These are phyloP conservation scores for Staphylotrichum tortipilum DNA, from an alignment of 495 filamentous ascomycete genomes.

Conservation along the genomic window DNA sequence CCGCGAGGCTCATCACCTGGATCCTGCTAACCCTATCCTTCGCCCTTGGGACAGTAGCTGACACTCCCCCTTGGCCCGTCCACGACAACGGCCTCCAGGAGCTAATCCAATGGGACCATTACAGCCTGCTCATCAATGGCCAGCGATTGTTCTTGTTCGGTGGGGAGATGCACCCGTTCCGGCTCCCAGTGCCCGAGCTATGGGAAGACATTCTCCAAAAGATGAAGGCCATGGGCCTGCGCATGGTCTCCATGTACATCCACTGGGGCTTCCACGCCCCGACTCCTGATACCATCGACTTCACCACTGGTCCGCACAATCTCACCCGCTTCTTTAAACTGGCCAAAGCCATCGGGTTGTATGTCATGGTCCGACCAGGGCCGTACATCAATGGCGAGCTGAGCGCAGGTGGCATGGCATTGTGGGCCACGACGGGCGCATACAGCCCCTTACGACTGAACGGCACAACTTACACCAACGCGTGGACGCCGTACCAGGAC, in stretches of 20 bases:
- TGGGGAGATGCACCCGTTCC: conserved; percentile 66
- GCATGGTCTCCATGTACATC: conserved; percentile 63
- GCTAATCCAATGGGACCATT: conserved; percentile 51
- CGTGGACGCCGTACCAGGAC: conserved; percentile 45
- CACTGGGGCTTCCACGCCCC: conserved; percentile 57
- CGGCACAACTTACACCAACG: conserved; percentile 47
- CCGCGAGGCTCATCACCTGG: too few species aligned
- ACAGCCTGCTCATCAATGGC: conserved; percentile 65
- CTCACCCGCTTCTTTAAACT: conserved; percentile 30
- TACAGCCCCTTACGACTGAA: conserved; percentile 51
- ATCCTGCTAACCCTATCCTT: too few species aligned
- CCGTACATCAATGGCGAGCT: conserved; percentile 56
- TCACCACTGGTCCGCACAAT: conserved; percentile 46
- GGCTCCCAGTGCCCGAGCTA: conserved; percentile 62
- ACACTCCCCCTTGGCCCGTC: conserved; percentile 32
- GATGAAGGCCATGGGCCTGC: conserved; percentile 68
- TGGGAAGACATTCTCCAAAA: conserved; percentile 75
- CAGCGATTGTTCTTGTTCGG: conserved; percentile 64
- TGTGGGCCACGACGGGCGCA: conserved; percentile 55
- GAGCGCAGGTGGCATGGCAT: conserved; percentile 47
- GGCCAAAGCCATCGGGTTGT: conserved; percentile 31
- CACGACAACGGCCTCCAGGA: conserved; percentile 44
- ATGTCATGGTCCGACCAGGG: neutral
- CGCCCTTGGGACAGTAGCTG: too few species aligned
- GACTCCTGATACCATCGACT: conserved; percentile 44